Conservation (phyloP, 1,139 yeast genomes). For the Suhomyces ambrosiae region DNA sequence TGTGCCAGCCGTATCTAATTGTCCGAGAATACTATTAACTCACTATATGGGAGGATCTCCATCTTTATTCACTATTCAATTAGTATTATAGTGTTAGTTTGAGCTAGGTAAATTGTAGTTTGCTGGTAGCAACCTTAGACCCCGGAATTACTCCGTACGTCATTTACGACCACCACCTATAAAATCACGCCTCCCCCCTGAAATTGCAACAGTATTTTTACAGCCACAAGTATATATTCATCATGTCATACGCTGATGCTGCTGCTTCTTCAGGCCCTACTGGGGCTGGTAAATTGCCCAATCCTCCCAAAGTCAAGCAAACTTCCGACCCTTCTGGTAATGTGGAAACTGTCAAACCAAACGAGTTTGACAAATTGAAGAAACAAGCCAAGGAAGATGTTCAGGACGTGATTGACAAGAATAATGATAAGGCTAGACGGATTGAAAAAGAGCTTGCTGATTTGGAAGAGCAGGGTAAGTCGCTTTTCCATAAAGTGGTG, state of each 20-base stretch:
- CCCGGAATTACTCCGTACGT: conserved; percentile 5
- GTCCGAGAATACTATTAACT: neutral
- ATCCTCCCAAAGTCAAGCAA: conserved; percentile 27
- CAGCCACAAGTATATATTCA: neutral
- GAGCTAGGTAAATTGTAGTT: too few relatives aligned
- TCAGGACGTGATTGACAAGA: conserved; percentile 21
- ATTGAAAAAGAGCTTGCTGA: conserved; percentile 26
- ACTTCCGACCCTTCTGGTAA: conserved; percentile 28
- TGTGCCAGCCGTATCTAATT: neutral
- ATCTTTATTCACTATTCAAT: too few relatives aligned
- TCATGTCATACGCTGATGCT: conserved; percentile 40
- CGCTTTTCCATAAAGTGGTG: conserved; percentile 23
- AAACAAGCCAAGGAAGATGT: conserved; percentile 26
- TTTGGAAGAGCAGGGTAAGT: conserved; percentile 29
- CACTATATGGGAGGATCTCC: too few relatives aligned
- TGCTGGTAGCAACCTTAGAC: conserved; percentile 4
- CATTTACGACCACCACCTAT: conserved; percentile 2
- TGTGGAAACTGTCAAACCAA: conserved; percentile 31
- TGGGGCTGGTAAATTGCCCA: conserved; percentile 27
- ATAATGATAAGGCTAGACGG: conserved; percentile 12
- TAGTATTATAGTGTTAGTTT: too few relatives aligned
- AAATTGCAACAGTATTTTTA: neutral
- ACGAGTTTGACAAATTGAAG: conserved; percentile 33
- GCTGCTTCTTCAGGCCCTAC: conserved; percentile 43
- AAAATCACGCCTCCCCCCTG: conserved; percentile 8